These are phyloP conservation scores for Phytophthora brassicae DNA, from an alignment of 352 stramenopile genomes.

Conservation along the genomic window DNA sequence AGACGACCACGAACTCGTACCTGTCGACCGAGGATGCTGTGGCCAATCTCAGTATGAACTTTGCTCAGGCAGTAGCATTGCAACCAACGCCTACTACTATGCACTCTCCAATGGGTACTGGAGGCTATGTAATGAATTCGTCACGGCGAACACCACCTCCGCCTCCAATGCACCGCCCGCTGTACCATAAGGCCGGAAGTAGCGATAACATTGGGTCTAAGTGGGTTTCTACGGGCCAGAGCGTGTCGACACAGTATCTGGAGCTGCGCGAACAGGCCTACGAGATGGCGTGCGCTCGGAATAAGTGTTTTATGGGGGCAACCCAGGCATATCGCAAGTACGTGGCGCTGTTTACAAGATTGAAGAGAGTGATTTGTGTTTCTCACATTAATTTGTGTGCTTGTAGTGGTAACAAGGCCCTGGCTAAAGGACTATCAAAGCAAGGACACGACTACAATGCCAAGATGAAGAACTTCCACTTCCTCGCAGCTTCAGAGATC, in stretches of 20 bases:
- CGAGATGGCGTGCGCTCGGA: constrained; percentile 75
- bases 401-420: constrained; percentile 68
- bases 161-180: constrained; percentile 29
- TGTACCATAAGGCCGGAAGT: constrained; percentile 62
- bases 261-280: constrained; percentile 78
- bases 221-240: constrained; percentile 68
- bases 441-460: constrained; percentile 82
- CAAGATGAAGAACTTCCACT: constrained; percentile 87
- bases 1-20: constrained; percentile 16
- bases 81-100: constrained; percentile 28
- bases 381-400: constrained; percentile 20
- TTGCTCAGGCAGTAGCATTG: constrained; percentile 74
- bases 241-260: constrained; percentile 71
- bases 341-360: not conserved
- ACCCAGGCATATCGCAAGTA: constrained; percentile 85
- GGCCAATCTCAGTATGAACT: constrained; percentile 67
- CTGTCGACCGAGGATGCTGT: constrained; percentile 27
- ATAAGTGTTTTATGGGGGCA: constrained; percentile 87
- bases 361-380: too few species aligned
- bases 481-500: constrained; percentile 69
- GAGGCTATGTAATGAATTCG: constrained; percentile 20
- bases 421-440: constrained; percentile 71
- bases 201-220: constrained; percentile 39
- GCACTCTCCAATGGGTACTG: not conserved
- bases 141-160: constrained; percentile 24